Evolutionary conservation across 345 rosid species (phyloP).

Genomic region (Hibiscus mutabilis): DNA sequence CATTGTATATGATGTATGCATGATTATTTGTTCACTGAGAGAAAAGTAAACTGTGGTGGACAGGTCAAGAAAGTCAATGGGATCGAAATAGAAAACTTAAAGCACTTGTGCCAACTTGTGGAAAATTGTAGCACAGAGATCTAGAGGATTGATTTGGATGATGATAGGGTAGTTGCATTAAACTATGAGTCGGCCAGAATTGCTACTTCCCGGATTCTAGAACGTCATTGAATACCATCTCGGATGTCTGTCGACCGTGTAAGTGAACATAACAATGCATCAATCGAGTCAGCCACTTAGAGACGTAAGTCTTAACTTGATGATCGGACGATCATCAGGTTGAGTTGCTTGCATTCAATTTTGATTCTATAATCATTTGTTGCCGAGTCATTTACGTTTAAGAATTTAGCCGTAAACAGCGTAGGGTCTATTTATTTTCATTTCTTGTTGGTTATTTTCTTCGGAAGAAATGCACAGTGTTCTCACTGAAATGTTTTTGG

Average conservation of each 20-base stretch:
- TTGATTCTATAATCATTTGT: not conserved
- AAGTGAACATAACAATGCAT: conserved; percentile 19
- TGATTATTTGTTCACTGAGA: not conserved
- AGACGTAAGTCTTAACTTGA: not conserved
- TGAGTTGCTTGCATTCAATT: not conserved
- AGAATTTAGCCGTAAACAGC: not conserved
- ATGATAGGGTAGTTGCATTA: conserved; percentile 63
- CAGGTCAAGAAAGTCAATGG: conserved; percentile 84
- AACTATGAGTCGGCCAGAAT: conserved; percentile 45
- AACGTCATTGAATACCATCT: conserved; percentile 72
- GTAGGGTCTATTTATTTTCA: not conserved
- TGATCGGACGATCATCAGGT: not conserved
- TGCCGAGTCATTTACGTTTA: not conserved
- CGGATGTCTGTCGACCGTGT: conserved; percentile 50
- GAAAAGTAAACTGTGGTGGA: conserved; percentile 9
- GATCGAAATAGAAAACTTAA: conserved; percentile 59
- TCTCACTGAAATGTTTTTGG: not conserved
- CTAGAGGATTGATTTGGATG: conserved; percentile 76
- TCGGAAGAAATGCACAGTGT: not conserved
- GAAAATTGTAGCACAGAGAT: conserved; percentile 45
- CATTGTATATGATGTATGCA: not conserved
- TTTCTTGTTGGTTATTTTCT: not conserved
- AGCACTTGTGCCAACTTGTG: conserved; percentile 61
- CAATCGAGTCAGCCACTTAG: conserved; percentile 6
- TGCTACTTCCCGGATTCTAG: conserved; percentile 60